Evolutionary conservation across 1,139 yeast species (phyloP).

Genomic region (Hemisphaericaspora lyxosophila): DNA sequence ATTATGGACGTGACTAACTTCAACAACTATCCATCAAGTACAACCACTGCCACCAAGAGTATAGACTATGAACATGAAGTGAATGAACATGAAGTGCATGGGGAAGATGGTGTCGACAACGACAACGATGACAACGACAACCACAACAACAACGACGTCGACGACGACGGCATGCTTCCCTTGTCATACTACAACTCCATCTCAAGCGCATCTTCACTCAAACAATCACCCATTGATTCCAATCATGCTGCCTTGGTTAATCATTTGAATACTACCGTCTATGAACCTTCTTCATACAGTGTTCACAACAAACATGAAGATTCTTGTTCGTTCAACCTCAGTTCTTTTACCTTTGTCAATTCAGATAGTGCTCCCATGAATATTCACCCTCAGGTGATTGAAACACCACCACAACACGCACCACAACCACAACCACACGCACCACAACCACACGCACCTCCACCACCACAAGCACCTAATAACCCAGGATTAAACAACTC

Average conservation of each 20-base stretch:
- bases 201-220: neutral
- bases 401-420: too few species aligned
- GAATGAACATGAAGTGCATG: too few species aligned
- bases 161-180: neutral
- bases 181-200: neutral
- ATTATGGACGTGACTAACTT: neutral
- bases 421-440: too few species aligned
- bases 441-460: slow-evolving; percentile 2
- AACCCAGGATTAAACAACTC: slow-evolving; percentile 27
- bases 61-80: too few species aligned
- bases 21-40: slow-evolving; percentile 4
- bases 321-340: slow-evolving; percentile 35
- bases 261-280: neutral
- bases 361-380: slow-evolving; percentile 10
- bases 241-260: neutral
- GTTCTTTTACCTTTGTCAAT: slow-evolving; percentile 33
- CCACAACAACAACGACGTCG: neutral
- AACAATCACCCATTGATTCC: slow-evolving; percentile 1
- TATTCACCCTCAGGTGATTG: too few species aligned
- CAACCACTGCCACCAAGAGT: too few species aligned
- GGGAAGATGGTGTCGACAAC: too few species aligned
- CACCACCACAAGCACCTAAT: slow-evolving; percentile 10
- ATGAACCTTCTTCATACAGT: neutral
- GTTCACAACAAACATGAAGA: slow-evolving; percentile 24
- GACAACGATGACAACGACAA: too few species aligned